Evolutionary conservation across 805 yeast species (phyloP).

Genomic region (Kuraishia hungarica): DNA sequence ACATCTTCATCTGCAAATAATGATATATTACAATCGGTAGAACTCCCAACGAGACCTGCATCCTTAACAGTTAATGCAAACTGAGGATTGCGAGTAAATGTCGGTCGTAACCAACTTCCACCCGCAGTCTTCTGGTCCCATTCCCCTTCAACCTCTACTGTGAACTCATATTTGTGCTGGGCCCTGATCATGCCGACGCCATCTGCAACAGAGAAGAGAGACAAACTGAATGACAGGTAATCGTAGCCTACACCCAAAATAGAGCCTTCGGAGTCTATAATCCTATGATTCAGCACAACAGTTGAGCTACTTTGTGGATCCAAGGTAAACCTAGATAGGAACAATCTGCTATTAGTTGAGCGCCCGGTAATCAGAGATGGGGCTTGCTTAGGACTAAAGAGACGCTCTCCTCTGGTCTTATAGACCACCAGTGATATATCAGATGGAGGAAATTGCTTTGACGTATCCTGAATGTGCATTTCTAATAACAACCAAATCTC

Average conservation of each 20-base stretch:
- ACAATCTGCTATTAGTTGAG: not conserved
- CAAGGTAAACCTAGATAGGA: not conserved
- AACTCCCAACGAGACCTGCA: not conserved
- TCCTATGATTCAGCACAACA: not conserved
- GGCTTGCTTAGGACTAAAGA: not conserved
- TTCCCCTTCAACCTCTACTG: not conserved
- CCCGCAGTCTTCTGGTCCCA: constrained; percentile 1
- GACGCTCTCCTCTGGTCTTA: not conserved
- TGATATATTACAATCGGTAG: not conserved
- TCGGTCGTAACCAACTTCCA: not conserved
- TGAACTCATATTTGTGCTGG: not conserved
- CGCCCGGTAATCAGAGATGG: not conserved
- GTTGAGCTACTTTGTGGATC: not conserved
- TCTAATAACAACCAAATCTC: constrained; percentile 2
- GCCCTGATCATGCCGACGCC: not conserved
- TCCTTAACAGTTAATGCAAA: constrained; percentile 3
- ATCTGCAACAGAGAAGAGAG: not conserved
- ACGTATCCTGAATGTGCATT: not conserved
- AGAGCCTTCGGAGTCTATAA: not conserved
- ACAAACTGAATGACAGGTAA: not conserved
- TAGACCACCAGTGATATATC: not conserved
- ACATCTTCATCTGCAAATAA: not conserved
- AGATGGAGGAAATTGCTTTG: not conserved
- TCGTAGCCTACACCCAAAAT: not conserved
- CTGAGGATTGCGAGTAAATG: constrained; percentile 1